Evolutionary conservation across 148 eudicot species (phyloP).

Genomic region (Mesembryanthemum crystallinum): DNA sequence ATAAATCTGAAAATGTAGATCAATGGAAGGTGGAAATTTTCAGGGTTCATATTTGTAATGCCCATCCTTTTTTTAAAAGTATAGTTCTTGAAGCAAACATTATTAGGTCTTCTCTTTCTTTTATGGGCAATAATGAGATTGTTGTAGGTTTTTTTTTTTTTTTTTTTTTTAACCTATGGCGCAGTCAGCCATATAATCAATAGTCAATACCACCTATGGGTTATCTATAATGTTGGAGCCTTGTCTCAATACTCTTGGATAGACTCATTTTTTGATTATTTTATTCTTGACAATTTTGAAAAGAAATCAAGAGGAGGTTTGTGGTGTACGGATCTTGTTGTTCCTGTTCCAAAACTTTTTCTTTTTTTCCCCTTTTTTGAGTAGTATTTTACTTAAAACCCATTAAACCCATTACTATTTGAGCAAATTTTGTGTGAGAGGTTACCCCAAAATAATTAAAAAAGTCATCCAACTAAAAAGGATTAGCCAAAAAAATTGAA

Average conservation of each 20-base stretch:
- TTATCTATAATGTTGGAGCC: constrained; percentile 31
- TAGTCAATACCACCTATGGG: constrained; percentile 18
- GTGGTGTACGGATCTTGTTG: no score
- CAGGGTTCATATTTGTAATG: constrained; percentile 8
- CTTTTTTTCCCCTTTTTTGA: no score
- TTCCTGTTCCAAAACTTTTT: no score
- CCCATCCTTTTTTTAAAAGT: neutral
- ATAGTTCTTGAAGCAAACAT: constrained; percentile 1
- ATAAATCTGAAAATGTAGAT: constrained; percentile 43
- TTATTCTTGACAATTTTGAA: neutral
- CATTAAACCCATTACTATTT: no score
- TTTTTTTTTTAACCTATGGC: constrained; percentile 14
- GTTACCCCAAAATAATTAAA: no score
- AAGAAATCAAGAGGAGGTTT: no score
- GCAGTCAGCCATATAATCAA: constrained; percentile 26
- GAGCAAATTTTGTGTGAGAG: no score
- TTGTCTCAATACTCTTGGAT: constrained; percentile 22
- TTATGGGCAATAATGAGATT: constrained; percentile 24
- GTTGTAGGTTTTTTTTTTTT: no score
- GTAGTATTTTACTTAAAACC: no score
- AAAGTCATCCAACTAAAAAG: no score
- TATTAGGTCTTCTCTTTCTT: constrained; percentile 19
- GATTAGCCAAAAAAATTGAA: no score
- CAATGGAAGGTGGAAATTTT: constrained; percentile 40
- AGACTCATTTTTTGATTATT: neutral